These are phyloP conservation scores for Sporothrix curviconia DNA, from an alignment of 2,329 filamentous ascomycete species.

Conservation along the genomic window DNA sequence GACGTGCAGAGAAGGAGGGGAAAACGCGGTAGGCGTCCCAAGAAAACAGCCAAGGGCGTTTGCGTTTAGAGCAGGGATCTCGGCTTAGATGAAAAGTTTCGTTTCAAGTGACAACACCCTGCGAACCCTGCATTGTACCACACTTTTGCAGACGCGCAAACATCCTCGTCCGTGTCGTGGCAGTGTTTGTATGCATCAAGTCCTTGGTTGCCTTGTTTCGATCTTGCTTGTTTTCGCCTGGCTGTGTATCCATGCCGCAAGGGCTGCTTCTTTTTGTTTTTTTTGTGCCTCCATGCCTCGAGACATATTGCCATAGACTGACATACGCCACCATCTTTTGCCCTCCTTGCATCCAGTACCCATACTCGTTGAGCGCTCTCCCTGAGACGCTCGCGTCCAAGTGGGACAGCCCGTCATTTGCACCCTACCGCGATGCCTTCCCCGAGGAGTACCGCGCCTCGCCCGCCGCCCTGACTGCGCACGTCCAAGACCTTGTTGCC, in stretches of 20 bases:
- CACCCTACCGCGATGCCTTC: conserved; percentile 63
- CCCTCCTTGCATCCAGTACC: conserved; percentile 51
- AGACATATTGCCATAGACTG: not conserved
- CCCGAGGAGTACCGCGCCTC: conserved; percentile 56
- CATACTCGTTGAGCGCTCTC: conserved; percentile 64
- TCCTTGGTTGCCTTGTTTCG: not conserved
- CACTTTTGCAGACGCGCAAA: not conserved
- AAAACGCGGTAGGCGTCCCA: not conserved
- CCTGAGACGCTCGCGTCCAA: conserved; percentile 56
- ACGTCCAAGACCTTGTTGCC: conserved; percentile 63
- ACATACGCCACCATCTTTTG: not conserved
- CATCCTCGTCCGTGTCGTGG: not conserved
- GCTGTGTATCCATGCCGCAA: too few species aligned
- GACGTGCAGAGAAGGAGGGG: not conserved
- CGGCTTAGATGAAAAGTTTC: conserved; percentile 2
- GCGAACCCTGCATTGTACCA: too few species aligned
- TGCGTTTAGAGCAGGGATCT: not conserved
- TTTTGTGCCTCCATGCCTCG: too few species aligned
- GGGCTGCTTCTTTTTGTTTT: too few species aligned
- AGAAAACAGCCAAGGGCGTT: not conserved
- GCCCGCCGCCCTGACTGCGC: conserved; percentile 53
- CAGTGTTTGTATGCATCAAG: too few species aligned
- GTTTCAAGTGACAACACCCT: conserved; percentile 11
- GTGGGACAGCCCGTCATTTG: conserved; percentile 61
- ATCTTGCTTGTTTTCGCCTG: not conserved